Conservation (phyloP, 2,329 filamentous ascomycete species). For the Xylaria sp. region DNA sequence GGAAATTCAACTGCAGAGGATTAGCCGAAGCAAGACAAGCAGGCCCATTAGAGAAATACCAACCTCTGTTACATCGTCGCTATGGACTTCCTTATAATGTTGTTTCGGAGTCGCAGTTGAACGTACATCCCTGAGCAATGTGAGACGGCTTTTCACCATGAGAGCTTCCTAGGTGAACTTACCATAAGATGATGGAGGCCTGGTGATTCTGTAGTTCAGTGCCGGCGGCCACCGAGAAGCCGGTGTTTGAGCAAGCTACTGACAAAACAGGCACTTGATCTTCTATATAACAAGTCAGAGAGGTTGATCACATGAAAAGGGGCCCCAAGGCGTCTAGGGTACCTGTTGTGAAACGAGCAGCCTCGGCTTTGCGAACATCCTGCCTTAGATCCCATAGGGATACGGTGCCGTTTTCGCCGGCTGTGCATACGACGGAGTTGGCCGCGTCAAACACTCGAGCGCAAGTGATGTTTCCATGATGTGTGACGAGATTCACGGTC, state of each 20-base stretch:
- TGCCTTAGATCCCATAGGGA: constrained; percentile 60
- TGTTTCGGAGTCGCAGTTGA: constrained; percentile 42
- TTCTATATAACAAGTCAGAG: constrained; percentile 33
- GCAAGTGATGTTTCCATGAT: constrained; percentile 60
- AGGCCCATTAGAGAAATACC: constrained; percentile 21
- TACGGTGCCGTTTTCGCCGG: constrained; percentile 65
- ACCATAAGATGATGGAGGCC: constrained; percentile 59
- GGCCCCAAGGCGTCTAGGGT: constrained; percentile 24
- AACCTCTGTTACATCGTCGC: constrained; percentile 61
- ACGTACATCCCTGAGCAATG: constrained; percentile 51
- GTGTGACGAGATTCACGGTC: constrained; percentile 32
- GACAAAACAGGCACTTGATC: constrained; percentile 53
- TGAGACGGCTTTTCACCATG: constrained; percentile 1
- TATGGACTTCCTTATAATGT: constrained; percentile 60
- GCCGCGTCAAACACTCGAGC: constrained; percentile 50
- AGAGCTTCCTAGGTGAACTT: constrained; percentile 17
- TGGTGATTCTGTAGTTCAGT: constrained; percentile 65
- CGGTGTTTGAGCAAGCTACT: constrained; percentile 53
- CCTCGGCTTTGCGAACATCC: constrained; percentile 35
- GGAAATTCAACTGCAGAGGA: constrained; percentile 51
- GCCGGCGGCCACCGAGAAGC: constrained; percentile 62
- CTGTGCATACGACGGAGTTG: constrained; percentile 57
- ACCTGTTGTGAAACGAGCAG: constrained; percentile 42
- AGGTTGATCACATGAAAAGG: background rate
- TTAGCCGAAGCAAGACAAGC: constrained; percentile 14